Base-by-base conservation (phyloP, 306 rosid genomes). In the Malus sieversii region DNA sequence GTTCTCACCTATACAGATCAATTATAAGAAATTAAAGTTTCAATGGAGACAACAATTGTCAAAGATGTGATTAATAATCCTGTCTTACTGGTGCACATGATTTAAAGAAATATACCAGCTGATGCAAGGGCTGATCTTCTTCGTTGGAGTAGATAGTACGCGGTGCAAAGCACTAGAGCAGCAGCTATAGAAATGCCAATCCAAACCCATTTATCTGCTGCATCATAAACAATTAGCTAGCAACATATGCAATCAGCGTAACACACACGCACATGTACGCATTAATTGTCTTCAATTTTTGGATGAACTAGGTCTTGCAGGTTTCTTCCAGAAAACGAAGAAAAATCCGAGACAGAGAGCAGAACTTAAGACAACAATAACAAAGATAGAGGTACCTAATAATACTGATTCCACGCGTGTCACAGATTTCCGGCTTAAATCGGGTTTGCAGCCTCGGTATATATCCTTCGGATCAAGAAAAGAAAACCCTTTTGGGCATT, bases 401-500 rank as follows among this genome's bases (percentile, higher is more conserved):
- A 83, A 55, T 19, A 58, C 78, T 14, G 71, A 59, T 20, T 57
- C 85, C 14, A 51, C 27, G 42, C 60, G 63, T 16, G 33, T 30
- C 33, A 30, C 33, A 30, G 33, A 30, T 30, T 30, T 30, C 32
- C 32, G 32, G 32, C 32, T 30, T 4, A 30, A 30, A 30, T 30
- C 32, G 32, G 32, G 32, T 32, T 74, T 70, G 78, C 90, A 79
- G 27, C 48, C 52, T 22, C 80, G 52, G 52, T 55, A 79, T 4
- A 16, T 30, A 38, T 86, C 80, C 12, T 40, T 70, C 7, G 84
- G 75, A 74, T 82, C 79, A 1, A 74, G 38, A 4, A 55, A 75
- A 33, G 87, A 79, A 66, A 69, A 86, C 86, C 70, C 70, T 6
- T 0, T n/a, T 10, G 76, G 79, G 30, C 88, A 84, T 25, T 18